These are phyloP conservation scores for Sordariomycetes sp. DNA, from an alignment of 2,329 filamentous ascomycete genomes.

Conservation along the genomic window DNA sequence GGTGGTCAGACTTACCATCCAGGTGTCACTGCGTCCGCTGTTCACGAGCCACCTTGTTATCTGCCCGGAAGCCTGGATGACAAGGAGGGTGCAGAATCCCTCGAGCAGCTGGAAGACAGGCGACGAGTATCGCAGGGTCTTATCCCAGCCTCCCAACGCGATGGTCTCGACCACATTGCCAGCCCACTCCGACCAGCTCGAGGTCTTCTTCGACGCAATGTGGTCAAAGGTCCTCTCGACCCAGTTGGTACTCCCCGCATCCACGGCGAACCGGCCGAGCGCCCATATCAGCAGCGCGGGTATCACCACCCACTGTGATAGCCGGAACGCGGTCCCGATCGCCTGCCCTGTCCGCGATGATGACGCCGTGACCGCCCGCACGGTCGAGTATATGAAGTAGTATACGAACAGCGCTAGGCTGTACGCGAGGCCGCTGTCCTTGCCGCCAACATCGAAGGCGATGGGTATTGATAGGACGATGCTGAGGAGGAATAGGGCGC, in stretches of 20 bases:
- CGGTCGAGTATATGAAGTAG: constrained; percentile 77
- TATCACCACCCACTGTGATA: constrained; percentile 79
- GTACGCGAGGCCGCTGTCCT: constrained; percentile 88
- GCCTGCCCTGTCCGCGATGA: constrained; percentile 64
- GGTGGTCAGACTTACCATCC: constrained; percentile 62
- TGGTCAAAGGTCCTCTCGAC: constrained; percentile 67
- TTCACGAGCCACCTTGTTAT: constrained; percentile 95
- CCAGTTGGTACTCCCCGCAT: constrained; percentile 69
- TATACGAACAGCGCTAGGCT: constrained; percentile 81
- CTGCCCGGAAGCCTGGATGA: constrained; percentile 90
- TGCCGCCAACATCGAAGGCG: constrained; percentile 94
- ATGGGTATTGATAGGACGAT: constrained; percentile 94
- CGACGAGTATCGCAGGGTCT: constrained; percentile 76
- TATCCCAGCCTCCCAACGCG: constrained; percentile 82
- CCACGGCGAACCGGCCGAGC: constrained; percentile 87
- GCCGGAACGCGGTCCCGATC: constrained; percentile 57
- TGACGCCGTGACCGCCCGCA: constrained; percentile 74
- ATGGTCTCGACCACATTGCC: constrained; percentile 71
- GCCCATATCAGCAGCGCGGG: constrained; percentile 88
- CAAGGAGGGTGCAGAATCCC: constrained; percentile 90
- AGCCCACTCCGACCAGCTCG: constrained; percentile 71
- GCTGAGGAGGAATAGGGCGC: constrained; percentile 76
- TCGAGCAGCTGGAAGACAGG: constrained; percentile 91
- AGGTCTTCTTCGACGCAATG: constrained; percentile 49
- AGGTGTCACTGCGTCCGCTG: constrained; percentile 82